Base-by-base conservation (phyloP, 768 basidiomycete species). In the Amanita molliuscula region DNA sequence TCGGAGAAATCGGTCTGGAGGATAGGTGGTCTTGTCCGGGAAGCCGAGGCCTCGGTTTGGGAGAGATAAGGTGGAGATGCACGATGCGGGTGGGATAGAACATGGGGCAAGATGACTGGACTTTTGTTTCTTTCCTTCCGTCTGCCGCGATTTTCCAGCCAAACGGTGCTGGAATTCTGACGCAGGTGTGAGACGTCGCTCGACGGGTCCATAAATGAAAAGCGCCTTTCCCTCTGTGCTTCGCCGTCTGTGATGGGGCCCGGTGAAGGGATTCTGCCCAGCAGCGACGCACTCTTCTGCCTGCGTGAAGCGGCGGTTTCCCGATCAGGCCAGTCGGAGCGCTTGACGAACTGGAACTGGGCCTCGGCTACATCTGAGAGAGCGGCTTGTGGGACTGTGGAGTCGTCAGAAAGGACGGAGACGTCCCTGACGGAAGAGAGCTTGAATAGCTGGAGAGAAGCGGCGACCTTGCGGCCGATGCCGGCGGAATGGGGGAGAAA, bases 241-340 rank as follows among this genome's bases (percentile, higher is more conserved):
- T 37, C 35, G 23, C 36, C 21, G 34, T 63, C 33, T 47, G 60
- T 47, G 49, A 59, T 54, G 63, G 68, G 53, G 41, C 83, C 82
- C 53, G 76, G 68, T n/a, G 77, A 74, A 58, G 68, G 70, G 15
- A 74, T 68, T 16, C 77, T 72, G 51, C 84, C 79, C 48, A 84
- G 61, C 18, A 70, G 72, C 16, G 79, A 77, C 31, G 74, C 69
- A 59, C 85, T 88, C 62, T 75, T 79, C 60, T 85, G 82, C 51
- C 85, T 71, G 50, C 85, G 72, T 44, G 81, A 68, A 16, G 81
- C 83, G 49, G 80, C 83, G 4, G 77, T 70, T 66, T 88, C 88
- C 35, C 84, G 77, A 62, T 87, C 86, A 1, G 84, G 85, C 88
- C 88, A 89, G 55, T 86, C 88, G 13, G 88, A 81, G 37, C 88